Conservation (phyloP, 1,284 basidiomycete species). For the Malassezia japonica region DNA sequence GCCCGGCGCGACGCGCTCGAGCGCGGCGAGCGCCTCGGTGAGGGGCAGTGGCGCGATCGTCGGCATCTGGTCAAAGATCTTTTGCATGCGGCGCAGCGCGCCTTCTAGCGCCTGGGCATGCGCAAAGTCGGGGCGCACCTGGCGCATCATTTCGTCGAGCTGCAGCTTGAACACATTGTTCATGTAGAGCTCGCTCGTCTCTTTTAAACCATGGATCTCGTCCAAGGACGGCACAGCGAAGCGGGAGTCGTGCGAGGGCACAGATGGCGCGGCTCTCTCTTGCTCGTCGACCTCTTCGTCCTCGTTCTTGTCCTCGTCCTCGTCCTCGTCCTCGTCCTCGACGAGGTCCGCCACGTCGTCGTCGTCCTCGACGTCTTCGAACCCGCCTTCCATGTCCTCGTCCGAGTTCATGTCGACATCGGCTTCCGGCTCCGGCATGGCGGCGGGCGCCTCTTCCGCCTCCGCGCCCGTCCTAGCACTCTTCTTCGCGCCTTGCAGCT, state of each 20-base stretch:
- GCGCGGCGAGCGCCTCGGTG: constrained; percentile 28
- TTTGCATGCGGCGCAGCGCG: constrained; percentile 35
- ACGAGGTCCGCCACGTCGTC: constrained; percentile 6
- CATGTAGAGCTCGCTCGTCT: constrained; percentile 67
- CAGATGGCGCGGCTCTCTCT: constrained; percentile 3
- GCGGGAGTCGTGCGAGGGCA: constrained; percentile 23
- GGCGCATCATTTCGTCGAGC: constrained; percentile 43
- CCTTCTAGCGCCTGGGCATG: constrained; percentile 34
- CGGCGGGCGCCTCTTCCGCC: background rate
- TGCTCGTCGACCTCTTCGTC: constrained; percentile 27
- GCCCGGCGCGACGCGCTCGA: constrained; percentile 50
- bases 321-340: background rate
- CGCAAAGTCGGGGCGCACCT: constrained; percentile 26
- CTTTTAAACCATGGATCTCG: constrained; percentile 66
- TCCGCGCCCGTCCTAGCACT: background rate
- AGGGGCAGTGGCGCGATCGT: constrained; percentile 25
- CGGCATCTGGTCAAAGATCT: constrained; percentile 22
- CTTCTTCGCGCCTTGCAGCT: background rate
- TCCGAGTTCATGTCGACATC: constrained; percentile 23
- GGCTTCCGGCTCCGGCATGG: constrained; percentile 15
- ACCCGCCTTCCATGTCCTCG: constrained; percentile 44
- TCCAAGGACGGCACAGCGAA: constrained; percentile 54
- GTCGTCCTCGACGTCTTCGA: constrained; percentile 33
- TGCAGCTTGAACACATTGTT: constrained; percentile 71
- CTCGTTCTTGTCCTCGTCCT: constrained; percentile 13